Percentiles rank a stretch among this genome's conserved stretches.
Evolutionary conservation across 2,329 filamentous ascomycete species (phyloP).

Genomic region (Mollisia scopiformis): DNA sequence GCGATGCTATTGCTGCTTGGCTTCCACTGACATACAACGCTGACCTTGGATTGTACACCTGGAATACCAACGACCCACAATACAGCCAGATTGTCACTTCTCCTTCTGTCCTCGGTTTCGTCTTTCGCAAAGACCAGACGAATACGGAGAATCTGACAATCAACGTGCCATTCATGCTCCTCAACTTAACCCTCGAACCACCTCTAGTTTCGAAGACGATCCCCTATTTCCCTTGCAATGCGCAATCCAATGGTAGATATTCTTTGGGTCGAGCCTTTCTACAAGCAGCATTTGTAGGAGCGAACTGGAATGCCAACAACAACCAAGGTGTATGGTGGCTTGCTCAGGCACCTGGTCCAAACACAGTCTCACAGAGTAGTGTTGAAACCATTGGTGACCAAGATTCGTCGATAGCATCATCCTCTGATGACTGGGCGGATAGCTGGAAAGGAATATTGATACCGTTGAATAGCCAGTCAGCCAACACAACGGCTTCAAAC

Average conservation of each 20-base stretch:
- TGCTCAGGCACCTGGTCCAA: constrained; percentile 36
- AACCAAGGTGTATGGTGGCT: constrained; percentile 27
- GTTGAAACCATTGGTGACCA: neutral
- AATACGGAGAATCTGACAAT: constrained; percentile 35
- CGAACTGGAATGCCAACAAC: constrained; percentile 30
- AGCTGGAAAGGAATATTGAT: neutral
- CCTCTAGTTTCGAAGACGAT: constrained; percentile 14
- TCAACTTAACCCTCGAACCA: constrained; percentile 23
- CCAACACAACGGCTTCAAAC: neutral
- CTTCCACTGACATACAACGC: constrained; percentile 37
- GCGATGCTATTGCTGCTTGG: constrained; percentile 34
- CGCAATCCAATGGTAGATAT: constrained; percentile 9
- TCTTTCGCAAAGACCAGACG: constrained; percentile 30
- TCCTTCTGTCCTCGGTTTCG: constrained; percentile 39
- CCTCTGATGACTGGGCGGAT: neutral
- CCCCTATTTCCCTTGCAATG: constrained; percentile 26
- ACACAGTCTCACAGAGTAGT: constrained; percentile 3
- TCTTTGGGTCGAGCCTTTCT: constrained; percentile 41
- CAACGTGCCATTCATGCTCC: constrained; percentile 22
- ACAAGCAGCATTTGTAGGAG: constrained; percentile 41
- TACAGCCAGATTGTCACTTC: constrained; percentile 38
- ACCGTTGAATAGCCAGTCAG: neutral
- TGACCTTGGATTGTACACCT: constrained; percentile 36
- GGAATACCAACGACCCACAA: constrained; percentile 31
- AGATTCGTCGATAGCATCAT: neutral